Evolutionary conservation across 305 asterid genomes (phyloP).

Genomic region (Petunia hybrid): DNA sequence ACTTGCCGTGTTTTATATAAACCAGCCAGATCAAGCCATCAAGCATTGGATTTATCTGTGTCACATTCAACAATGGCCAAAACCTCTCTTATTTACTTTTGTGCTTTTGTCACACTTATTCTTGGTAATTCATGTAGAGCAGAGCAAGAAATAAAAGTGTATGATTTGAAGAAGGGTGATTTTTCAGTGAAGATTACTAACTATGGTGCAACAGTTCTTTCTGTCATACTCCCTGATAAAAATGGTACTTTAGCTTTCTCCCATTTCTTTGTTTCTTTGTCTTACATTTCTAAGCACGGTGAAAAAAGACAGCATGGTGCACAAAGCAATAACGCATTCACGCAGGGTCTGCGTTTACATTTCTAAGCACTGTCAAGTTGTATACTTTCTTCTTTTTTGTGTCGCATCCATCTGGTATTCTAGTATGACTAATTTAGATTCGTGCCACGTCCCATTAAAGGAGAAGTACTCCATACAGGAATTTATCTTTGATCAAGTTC

Average conservation of each 20-base stretch:
- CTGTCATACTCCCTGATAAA: conserved; percentile 70
- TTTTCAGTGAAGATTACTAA: conserved; percentile 68
- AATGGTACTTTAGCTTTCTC: conserved; percentile 48
- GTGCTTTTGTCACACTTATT: conserved; percentile 36
- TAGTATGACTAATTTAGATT: too few species aligned
- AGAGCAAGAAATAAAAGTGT: conserved; percentile 48
- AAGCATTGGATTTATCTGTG: background rate
- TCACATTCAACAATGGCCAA: conserved; percentile 39
- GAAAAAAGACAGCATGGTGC: too few species aligned
- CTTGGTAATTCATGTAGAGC: conserved; percentile 35
- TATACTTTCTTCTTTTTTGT: too few species aligned
- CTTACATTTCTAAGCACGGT: background rate
- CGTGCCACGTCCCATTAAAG: too few species aligned
- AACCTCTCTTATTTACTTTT: conserved; percentile 26
- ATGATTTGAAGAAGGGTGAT: conserved; percentile 58
- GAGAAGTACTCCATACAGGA: too few species aligned
- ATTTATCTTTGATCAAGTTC: too few species aligned
- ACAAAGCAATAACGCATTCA: too few species aligned
- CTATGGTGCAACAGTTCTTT: conserved; percentile 85
- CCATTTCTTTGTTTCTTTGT: background rate
- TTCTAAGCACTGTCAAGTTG: background rate
- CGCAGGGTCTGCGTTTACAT: background rate
- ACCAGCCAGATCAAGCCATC: background rate
- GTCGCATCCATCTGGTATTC: too few species aligned
- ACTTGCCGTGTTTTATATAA: too few species aligned